These are phyloP conservation scores for Hanseniaspora guilliermondii DNA, from an alignment of 805 yeast genomes.

Conservation along the genomic window DNA sequence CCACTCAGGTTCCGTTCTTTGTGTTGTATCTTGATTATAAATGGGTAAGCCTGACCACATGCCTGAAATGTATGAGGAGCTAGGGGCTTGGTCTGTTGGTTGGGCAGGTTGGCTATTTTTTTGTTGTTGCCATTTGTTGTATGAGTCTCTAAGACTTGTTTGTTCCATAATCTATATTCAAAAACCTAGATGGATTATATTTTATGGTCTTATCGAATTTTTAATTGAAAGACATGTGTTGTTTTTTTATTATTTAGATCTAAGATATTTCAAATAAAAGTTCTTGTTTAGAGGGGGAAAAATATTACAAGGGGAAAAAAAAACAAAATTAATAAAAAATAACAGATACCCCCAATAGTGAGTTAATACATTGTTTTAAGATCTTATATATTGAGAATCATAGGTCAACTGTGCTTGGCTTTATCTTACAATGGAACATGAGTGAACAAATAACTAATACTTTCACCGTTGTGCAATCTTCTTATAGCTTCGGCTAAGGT, in stretches of 20 bases:
- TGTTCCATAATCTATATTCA: constrained; percentile 16
- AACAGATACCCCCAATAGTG: too few relatives aligned
- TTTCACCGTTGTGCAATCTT: constrained; percentile 78
- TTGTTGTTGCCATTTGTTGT: constrained; percentile 31
- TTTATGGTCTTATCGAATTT: neutral
- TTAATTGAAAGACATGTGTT: neutral
- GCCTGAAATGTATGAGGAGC: constrained; percentile 36
- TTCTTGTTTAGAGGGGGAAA: neutral
- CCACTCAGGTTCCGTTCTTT: constrained; percentile 45
- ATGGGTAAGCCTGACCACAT: constrained; percentile 57
- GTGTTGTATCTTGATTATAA: constrained; percentile 38
- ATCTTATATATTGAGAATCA: neutral
- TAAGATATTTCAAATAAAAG: too few relatives aligned
- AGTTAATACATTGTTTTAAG: too few relatives aligned
- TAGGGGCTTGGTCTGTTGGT: constrained; percentile 21
- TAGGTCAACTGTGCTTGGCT: neutral
- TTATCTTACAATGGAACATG: constrained; percentile 37
- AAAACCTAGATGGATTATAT: neutral
- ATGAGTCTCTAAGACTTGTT: constrained; percentile 28
- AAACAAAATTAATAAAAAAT: too few relatives aligned
- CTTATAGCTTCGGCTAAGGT: constrained; percentile 72
- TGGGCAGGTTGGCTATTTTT: constrained; percentile 12
- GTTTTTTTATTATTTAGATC: neutral
- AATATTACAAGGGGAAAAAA: too few relatives aligned
- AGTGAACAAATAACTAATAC: constrained; percentile 66